Percentiles rank a stretch among this genome's conserved stretches.
Conservation (phyloP, 345 rosid genomes). For the Gossypium mustelinum region DNA sequence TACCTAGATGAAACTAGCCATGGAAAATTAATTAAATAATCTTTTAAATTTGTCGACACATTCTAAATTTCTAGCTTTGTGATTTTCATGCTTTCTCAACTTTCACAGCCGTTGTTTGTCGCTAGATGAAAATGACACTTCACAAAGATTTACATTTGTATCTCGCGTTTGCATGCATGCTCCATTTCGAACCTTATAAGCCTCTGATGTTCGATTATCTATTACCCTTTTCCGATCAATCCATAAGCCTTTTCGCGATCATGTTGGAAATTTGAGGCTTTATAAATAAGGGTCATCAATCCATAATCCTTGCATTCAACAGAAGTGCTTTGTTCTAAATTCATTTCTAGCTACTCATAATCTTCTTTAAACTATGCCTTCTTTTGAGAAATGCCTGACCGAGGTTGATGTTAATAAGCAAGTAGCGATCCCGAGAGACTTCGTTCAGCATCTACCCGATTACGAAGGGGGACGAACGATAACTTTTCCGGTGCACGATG, state of each 20-base stretch:
- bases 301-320: not conserved
- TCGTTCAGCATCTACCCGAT: not conserved
- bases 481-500: not conserved
- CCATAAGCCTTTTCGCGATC: not conserved
- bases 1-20: too few relatives aligned
- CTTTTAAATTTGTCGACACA: too few relatives aligned
- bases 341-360: not conserved
- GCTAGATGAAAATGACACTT: not conserved
- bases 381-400: not conserved
- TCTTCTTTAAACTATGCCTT: not conserved
- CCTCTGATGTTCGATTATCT: not conserved
- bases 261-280: not conserved
- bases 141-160: not conserved
- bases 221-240: not conserved
- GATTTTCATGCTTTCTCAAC: not conserved
- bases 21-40: too few relatives aligned
- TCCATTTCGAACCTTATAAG: not conserved
- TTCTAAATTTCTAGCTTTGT: too few relatives aligned
- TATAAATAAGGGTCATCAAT: not conserved
- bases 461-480: not conserved
- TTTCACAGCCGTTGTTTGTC: not conserved
- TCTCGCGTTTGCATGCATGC: not conserved
- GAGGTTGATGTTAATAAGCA: slow-evolving; percentile 1
- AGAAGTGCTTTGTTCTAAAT: not conserved
- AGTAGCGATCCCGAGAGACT: not conserved